phyloP scores from a whole-genome alignment of 179 eudicot genomes.

The Silene noctiflora region DNA sequence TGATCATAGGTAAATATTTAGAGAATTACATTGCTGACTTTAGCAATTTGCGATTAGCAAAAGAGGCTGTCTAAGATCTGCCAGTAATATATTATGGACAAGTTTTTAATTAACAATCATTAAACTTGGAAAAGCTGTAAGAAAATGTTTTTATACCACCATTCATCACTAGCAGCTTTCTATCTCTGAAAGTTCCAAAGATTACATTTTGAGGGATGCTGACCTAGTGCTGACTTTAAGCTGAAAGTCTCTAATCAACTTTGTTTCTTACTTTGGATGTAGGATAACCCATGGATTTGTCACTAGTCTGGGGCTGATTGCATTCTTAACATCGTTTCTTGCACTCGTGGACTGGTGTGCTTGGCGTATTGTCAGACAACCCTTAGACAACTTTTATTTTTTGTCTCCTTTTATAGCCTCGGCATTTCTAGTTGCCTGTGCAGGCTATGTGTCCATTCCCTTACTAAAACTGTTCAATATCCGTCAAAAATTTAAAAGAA shows the following conservation, averaged over 20 bases:
- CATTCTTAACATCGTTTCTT: slow-evolving; percentile 57
- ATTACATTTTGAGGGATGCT: neutral
- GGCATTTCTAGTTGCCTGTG: slow-evolving; percentile 51
- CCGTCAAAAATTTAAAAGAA: slow-evolving; percentile 44
- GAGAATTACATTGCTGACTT: neutral
- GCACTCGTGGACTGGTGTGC: slow-evolving; percentile 73
- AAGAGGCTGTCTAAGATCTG: neutral
- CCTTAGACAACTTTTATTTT: slow-evolving; percentile 62
- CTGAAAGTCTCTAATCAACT: neutral
- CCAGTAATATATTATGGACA: neutral
- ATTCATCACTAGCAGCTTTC: neutral
- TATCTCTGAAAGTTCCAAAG: slow-evolving; percentile 1
- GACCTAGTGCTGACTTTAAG: slow-evolving; percentile 7
- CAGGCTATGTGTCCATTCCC: slow-evolving; percentile 75
- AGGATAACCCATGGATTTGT: slow-evolving; percentile 67
- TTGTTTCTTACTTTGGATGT: slow-evolving; percentile 29
- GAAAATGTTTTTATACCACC: neutral
- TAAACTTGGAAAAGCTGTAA: neutral
- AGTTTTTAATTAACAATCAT: neutral
- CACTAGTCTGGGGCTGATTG: slow-evolving; percentile 57
- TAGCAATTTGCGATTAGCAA: neutral
- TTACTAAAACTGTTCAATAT: slow-evolving; percentile 58
- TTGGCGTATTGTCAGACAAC: slow-evolving; percentile 83
- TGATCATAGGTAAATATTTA: neutral
- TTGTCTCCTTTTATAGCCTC: slow-evolving; percentile 70